Evolutionary conservation across 257 asterid genomes (phyloP).

Genomic region (Eustoma russellianum): DNA sequence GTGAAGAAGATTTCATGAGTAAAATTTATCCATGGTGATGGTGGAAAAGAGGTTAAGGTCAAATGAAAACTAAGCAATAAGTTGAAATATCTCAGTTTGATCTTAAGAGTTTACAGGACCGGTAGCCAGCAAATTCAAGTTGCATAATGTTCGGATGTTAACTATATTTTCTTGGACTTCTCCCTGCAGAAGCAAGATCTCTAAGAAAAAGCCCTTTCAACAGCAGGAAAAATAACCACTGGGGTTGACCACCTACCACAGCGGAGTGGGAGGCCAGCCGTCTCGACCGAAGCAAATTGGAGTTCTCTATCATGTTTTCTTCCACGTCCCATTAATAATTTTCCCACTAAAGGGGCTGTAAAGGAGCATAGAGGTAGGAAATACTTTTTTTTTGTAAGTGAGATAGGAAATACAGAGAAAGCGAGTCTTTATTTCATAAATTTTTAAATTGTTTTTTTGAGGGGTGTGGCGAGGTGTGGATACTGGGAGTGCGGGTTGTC

Average conservation of each 20-base stretch:
- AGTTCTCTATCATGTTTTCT: conserved; percentile 8
- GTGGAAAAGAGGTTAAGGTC: too few species aligned
- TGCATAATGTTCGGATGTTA: background rate
- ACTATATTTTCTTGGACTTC: conserved; percentile 4
- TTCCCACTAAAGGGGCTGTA: background rate
- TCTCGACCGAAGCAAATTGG: conserved; percentile 32
- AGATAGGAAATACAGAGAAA: conserved; percentile 20
- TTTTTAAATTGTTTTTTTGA: conserved; percentile 6
- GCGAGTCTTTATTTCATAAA: conserved; percentile 20
- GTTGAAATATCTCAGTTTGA: too few species aligned
- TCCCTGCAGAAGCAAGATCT: conserved; percentile 43
- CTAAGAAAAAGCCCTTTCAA: conserved; percentile 59
- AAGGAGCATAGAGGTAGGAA: conserved; percentile 15
- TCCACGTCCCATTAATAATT: conserved; percentile 17
- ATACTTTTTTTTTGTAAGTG: too few species aligned
- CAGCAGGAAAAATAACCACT: conserved; percentile 44
- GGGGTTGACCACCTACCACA: conserved; percentile 40
- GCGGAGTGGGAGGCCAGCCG: conserved; percentile 37
- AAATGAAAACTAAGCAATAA: too few species aligned
- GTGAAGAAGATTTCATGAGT: too few species aligned
- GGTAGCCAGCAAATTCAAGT: too few species aligned
- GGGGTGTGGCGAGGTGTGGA: too few species aligned
- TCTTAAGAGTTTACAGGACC: too few species aligned
- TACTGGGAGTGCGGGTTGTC: too few species aligned
- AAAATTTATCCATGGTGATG: too few species aligned